Evolutionary conservation across 306 rosid genomes (phyloP), one percentile per base, ranked within the genome.

Genomic region (Canavalia gladiata): DNA sequence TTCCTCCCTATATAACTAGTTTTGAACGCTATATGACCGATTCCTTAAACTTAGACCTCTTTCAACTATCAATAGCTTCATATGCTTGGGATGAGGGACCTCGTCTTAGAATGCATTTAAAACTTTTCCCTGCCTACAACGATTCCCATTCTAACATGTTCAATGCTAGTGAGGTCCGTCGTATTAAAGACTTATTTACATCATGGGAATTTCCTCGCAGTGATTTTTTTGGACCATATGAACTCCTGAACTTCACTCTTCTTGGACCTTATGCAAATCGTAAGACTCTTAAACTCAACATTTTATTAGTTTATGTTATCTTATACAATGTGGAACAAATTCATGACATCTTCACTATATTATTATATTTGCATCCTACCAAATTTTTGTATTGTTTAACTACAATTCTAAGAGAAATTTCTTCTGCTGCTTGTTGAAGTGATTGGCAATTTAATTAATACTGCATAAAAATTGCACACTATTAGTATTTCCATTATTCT

Each of bases 201-300:
- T 70, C 94, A 25, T 95, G 99, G 99, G 0, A 7, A 0, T 85
- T 93, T 88, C 68, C 79, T 83, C 86, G 2, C 43, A 68, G 43
- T 4, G 94, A 91, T 78, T 33, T 90, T 30, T 90, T 90, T 77
- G 99, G 99, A 84, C 99, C 99, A 3, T 95, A 91, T 72, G 99
- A 95, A 84, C 93, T 95, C 76, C 78, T 91, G 78, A 90, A 89
- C 80, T 83, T 90, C 89, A 87, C 90, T 55, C 87, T 92, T 64
- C 85, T 50, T 25, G 93, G 89, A 37, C 92, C 84, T 82, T 89
- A 82, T 75, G 74, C 81, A 45, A 12, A 81, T 72, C 42, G 99
- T 95, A 84, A 58, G 91, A 83, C 65, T 82, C 72, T 81, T 76
- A 58, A 59, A 70, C 85, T 81, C 83, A 88, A 87, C 90, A 62